Percentiles rank a stretch among this genome's conserved stretches.
These are phyloP conservation scores for Austroboletus festivus DNA, from an alignment of 768 basidiomycete species.

Conservation along the genomic window DNA sequence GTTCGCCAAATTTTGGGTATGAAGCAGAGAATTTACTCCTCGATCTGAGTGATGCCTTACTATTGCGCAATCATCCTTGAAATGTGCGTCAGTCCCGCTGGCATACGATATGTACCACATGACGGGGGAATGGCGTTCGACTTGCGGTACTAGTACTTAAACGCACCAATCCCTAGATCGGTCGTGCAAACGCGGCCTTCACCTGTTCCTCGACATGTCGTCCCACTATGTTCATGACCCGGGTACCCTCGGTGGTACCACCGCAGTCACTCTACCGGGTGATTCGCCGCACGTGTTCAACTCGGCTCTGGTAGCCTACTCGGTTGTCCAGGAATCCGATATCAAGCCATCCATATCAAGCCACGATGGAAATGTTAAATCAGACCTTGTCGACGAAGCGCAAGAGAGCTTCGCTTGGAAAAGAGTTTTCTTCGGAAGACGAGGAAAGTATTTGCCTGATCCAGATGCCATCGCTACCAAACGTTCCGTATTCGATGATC, in stretches of 20 bases:
- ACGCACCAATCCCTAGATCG: no score
- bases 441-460: constrained; percentile 5
- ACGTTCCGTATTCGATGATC: constrained; percentile 52
- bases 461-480: constrained; percentile 45
- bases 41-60: no score
- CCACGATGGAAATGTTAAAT: background rate
- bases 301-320: background rate
- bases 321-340: background rate
- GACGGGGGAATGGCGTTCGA: no score
- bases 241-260: background rate
- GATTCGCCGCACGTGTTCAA: background rate
- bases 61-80: no score
- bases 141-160: no score
- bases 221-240: no score
- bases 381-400: constrained; percentile 9
- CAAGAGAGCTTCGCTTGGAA: background rate
- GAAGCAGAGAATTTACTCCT: no score
- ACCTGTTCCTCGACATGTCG: no score
- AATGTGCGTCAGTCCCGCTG: no score
- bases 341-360: background rate
- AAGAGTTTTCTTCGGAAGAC: constrained; percentile 3
- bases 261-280: background rate
- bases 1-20: no score
- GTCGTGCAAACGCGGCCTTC: no score
- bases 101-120: no score